These are phyloP conservation scores for Dictyostelium discoideum DNA, from an alignment of 78 protist genomes.

Conservation along the genomic window dicty_2.7 NC_007090.3:976501-977000, in stretches of 20 bases:
- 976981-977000: neutral
- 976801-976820: neutral
- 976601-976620: conserved; percentile 38
- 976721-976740: conserved; percentile 35
- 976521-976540: conserved; percentile 28
- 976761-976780: neutral
- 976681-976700: neutral
- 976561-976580: conserved; percentile 14
- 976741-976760: neutral
- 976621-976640: conserved; percentile 9
- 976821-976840: neutral
- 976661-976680: conserved; percentile 26
- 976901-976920: neutral
- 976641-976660: conserved; percentile 20
- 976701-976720: conserved; percentile 11
- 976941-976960: conserved; percentile 5
- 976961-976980: conserved; percentile 10
- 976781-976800: neutral
- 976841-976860: neutral
- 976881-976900: neutral
- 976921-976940: conserved; percentile 22
- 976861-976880: neutral
- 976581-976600: neutral
- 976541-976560: neutral
- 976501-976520: conserved; percentile 20